Evolutionary conservation across 345 rosid species (phyloP).

Genomic region (Linum usitatissimum): DNA sequence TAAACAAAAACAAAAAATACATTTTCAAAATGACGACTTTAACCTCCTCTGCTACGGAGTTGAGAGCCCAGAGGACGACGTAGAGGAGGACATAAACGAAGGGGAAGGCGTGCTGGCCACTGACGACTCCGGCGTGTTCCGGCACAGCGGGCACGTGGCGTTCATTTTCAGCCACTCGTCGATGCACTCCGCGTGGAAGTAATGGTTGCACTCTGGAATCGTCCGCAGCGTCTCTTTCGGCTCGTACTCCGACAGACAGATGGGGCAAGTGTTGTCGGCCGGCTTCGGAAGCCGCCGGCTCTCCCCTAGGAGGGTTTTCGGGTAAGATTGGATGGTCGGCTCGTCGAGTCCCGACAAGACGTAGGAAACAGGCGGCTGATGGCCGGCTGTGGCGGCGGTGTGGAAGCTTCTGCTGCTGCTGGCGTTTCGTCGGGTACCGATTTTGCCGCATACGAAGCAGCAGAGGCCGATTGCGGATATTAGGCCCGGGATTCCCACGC

Average conservation of each 20-base stretch:
- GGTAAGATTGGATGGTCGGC: slow-evolving; percentile 40
- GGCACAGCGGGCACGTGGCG: slow-evolving; percentile 48
- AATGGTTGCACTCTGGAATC: slow-evolving; percentile 49
- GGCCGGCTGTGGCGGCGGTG: not conserved
- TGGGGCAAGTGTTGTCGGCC: slow-evolving; percentile 37
- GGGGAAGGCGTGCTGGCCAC: not conserved
- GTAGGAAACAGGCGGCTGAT: not conserved
- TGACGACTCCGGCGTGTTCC: slow-evolving; percentile 32
- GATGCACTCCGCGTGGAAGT: slow-evolving; percentile 49
- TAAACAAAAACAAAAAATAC: too few relatives aligned
- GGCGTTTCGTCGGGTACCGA: not conserved
- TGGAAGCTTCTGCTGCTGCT: not conserved
- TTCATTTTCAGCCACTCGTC: slow-evolving; percentile 52
- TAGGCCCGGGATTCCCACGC: slow-evolving; percentile 39
- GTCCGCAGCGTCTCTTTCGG: slow-evolving; percentile 40
- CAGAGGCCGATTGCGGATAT: slow-evolving; percentile 29
- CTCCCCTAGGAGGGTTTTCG: slow-evolving; percentile 46
- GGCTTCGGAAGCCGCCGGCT: slow-evolving; percentile 37
- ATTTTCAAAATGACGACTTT: too few relatives aligned
- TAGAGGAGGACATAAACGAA: slow-evolving; percentile 3
- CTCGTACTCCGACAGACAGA: slow-evolving; percentile 49
- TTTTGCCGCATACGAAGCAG: slow-evolving; percentile 17
- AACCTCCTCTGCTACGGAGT: not conserved
- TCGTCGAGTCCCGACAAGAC: slow-evolving; percentile 26
- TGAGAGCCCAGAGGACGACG: slow-evolving; percentile 6